phyloP scores from a whole-genome alignment of 1,139 yeast genomes.

The Neolecta irregularis region DNA sequence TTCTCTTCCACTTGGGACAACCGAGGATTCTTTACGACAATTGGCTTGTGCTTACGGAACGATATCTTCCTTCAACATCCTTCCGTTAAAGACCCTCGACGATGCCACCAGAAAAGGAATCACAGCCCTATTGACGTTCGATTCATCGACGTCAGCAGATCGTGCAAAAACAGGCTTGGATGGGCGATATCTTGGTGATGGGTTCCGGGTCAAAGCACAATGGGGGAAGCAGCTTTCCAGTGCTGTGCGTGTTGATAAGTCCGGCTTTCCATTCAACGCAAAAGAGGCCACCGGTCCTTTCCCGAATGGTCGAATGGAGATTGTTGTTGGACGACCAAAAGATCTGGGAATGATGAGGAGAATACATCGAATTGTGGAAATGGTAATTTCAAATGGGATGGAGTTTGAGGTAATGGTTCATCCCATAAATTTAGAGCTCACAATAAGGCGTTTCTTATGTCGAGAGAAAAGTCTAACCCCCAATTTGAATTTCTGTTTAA shows the following conservation, averaged over 20 bases:
- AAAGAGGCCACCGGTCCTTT: background rate
- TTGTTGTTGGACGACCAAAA: conserved; percentile 2
- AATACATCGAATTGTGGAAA: conserved; percentile 3
- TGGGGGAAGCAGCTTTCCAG: conserved; percentile 3
- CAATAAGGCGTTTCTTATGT: conserved; percentile 4
- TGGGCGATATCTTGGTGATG: conserved; percentile 2
- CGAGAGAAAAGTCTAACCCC: background rate
- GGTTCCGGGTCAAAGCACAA: conserved; percentile 1
- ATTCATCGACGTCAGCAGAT: background rate
- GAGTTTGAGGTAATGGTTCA: conserved; percentile 2
- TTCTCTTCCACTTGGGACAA: conserved; percentile 1
- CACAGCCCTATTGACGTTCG: conserved; percentile 3
- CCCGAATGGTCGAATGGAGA: conserved; percentile 1
- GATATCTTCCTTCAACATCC: conserved; percentile 3
- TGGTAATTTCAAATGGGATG: conserved; percentile 1
- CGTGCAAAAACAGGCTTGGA: conserved; percentile 3
- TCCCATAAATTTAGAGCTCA: background rate
- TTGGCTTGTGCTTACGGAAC: conserved; percentile 1
- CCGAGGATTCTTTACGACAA: conserved; percentile 2
- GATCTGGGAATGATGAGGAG: conserved; percentile 3
- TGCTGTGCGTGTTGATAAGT: conserved; percentile 2
- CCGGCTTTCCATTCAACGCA: conserved; percentile 2
- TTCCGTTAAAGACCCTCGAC: conserved; percentile 2
- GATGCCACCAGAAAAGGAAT: conserved; percentile 4
- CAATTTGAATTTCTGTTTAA: conserved; percentile 4